Percentiles rank a stretch among this genome's conserved stretches.
These are phyloP conservation scores for Sporothrix protearum DNA, from an alignment of 2,329 filamentous ascomycete genomes.

Conservation along the genomic window DNA sequence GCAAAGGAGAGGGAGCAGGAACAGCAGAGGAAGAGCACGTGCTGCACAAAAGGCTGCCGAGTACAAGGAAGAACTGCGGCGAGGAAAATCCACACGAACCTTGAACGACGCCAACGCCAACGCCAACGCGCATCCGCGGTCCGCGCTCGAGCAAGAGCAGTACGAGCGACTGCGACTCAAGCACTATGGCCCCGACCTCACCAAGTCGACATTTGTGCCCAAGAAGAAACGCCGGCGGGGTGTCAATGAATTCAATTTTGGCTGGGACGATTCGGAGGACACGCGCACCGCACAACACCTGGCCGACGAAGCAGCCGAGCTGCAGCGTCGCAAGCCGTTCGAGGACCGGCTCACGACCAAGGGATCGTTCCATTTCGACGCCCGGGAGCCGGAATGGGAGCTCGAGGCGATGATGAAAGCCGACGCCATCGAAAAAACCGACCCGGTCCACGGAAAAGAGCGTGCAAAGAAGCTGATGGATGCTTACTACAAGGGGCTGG, in stretches of 20 bases:
- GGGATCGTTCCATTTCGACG: conserved; percentile 24
- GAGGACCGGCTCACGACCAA: conserved; percentile 22
- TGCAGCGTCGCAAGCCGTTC: conserved; percentile 53
- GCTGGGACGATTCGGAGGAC: conserved; percentile 94
- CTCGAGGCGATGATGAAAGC: conserved; percentile 26
- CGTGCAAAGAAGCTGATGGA: conserved; percentile 79
- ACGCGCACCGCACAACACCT: conserved; percentile 54
- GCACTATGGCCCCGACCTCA: conserved; percentile 89
- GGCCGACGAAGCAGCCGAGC: conserved; percentile 24
- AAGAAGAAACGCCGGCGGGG: conserved; percentile 94
- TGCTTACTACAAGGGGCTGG: conserved; percentile 73
- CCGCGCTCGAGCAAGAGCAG: conserved; percentile 60
- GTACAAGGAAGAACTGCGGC: conserved; percentile 27
- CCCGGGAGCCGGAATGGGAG: conserved; percentile 27
- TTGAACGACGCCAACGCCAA: conserved; percentile 30
- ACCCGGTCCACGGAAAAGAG: conserved; percentile 69
- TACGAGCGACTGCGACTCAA: conserved; percentile 70
- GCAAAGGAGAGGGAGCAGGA: conserved; percentile 71
- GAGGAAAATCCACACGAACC: conserved; percentile 28
- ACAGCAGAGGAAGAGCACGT: conserved; percentile 34
- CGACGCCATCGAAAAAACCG: conserved; percentile 52
- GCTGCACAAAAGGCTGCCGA: conserved; percentile 29
- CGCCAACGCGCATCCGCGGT: conserved; percentile 33
- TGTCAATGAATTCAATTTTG: conserved; percentile 97
- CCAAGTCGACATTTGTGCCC: conserved; percentile 79